Evolutionary conservation across 768 basidiomycete genomes (phyloP), one percentile per base, ranked within the genome.

Genomic region (Roridomyces roridus): DNA sequence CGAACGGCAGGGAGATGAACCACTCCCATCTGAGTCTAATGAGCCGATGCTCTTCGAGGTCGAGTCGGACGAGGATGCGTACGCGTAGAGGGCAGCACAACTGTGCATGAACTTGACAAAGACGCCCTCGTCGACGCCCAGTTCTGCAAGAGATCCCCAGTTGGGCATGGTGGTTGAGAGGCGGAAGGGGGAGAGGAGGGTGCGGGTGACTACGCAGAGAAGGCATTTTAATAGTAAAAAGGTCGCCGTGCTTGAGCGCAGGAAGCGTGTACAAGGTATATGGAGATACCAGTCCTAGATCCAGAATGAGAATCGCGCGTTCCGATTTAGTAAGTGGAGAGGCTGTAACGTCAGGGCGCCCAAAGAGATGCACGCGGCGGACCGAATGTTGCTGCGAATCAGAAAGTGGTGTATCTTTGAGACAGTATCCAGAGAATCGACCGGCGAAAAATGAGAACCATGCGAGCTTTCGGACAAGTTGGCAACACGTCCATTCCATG

Each of bases 21-120:
- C 83, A 86, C 67, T 89, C 87, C 77, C 85, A 89, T 35, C 85
- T 88, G 14, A 26, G 40, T 20, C 25, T 26, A 23, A 48, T 45
- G 28, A 47, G 28, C 28, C 41, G 8, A 18, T 37, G 10, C 31
- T 39, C 35, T 57, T 29, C 20, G 34, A 11, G 51, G 35, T 39
- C 23, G 51, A 46, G 29, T 21, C 46, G 36, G 44, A 44, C 21
- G 47, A 15, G 70, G n/a, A n/a, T n/a, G n/a, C 80, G 52, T 54
- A 80, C 85, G 75, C 69, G 62, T 86, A 87, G 21, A 88, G 67
- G 12, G 70, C 47, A 87, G 71, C 17, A 74, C 75, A 57, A 34
- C 31, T 34, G 31, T 88, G 85, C 75, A 81, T 81, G 18, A 87
- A 76, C 59, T 83, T 84, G 55, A 66, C 67, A 62, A 83, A 82